A percentile compares a stretch with the other conserved stretches of the same genome.
phyloP scores from a whole-genome alignment of 352 stramenopile species.

The Plasmopara viticola region DNA sequence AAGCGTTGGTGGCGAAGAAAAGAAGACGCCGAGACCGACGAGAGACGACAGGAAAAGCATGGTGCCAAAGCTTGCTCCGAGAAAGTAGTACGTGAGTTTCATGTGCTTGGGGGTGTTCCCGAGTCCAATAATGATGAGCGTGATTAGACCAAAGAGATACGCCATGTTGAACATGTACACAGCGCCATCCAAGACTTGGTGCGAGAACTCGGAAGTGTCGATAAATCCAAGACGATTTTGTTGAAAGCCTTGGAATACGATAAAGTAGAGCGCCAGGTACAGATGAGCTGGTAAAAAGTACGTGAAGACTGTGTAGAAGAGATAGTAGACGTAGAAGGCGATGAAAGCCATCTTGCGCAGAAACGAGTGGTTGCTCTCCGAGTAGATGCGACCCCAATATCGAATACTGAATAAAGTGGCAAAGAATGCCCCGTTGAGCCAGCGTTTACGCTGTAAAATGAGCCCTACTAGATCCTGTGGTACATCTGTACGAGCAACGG shows the following conservation, averaged over 20 bases:
- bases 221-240: conserved; percentile 77
- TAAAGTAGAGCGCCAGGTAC: conserved; percentile 81
- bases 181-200: conserved; percentile 46
- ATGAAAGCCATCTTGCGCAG: conserved; percentile 59
- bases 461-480: conserved; percentile 73
- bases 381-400: conserved; percentile 81
- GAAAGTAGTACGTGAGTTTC: conserved; percentile 81
- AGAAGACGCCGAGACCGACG: conserved; percentile 70
- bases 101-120: conserved; percentile 87
- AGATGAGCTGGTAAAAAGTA: conserved; percentile 78
- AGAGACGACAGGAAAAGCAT: conserved; percentile 78
- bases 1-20: conserved; percentile 45
- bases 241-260: conserved; percentile 85
- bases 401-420: conserved; percentile 84
- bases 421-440: conserved; percentile 86
- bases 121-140: conserved; percentile 81
- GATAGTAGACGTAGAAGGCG: conserved; percentile 75
- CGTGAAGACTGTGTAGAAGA: conserved; percentile 59
- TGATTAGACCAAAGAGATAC: conserved; percentile 76
- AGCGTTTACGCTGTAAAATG: conserved; percentile 79
- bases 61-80: conserved; percentile 57
- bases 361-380: conserved; percentile 71
- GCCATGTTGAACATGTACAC: conserved; percentile 79
- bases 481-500: conserved; percentile 79
- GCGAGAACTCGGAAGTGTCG: conserved; percentile 59